Conservation (phyloP, 495 filamentous ascomycete genomes). For the Podospora comata region DNA sequence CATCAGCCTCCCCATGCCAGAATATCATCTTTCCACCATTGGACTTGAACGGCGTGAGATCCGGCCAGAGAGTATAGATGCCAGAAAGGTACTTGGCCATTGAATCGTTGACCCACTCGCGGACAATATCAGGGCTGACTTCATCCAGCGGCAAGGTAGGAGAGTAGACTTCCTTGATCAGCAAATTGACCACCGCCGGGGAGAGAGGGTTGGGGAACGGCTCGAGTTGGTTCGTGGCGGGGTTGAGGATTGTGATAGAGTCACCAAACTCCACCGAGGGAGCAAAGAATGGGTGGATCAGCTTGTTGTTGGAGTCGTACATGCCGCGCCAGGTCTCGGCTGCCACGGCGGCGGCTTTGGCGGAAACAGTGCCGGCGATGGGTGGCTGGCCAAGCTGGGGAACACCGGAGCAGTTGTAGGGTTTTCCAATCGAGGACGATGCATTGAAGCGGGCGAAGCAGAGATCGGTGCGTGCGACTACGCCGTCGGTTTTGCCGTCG, state of each 20-base stretch:
- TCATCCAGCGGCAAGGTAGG: slow-evolving; percentile 37
- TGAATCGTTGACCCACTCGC: slow-evolving; percentile 44
- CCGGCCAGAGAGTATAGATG: slow-evolving; percentile 49
- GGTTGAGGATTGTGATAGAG: slow-evolving; percentile 43
- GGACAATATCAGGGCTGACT: slow-evolving; percentile 50
- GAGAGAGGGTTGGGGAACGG: slow-evolving; percentile 28
- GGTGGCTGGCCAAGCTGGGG: slow-evolving; percentile 26
- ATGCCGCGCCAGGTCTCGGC: slow-evolving; percentile 44
- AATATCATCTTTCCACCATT: slow-evolving; percentile 52
- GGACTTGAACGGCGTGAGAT: slow-evolving; percentile 42
- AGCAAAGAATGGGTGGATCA: slow-evolving; percentile 49
- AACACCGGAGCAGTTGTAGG: slow-evolving; percentile 49
- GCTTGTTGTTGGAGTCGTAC: slow-evolving; percentile 41
- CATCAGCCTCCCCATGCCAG: slow-evolving; percentile 52
- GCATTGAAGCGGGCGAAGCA: slow-evolving; percentile 49
- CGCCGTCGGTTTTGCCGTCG: slow-evolving; percentile 52
- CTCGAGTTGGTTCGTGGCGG: slow-evolving; percentile 38
- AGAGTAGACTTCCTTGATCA: slow-evolving; percentile 37
- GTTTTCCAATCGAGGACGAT: slow-evolving; percentile 41
- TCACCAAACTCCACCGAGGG: slow-evolving; percentile 42
- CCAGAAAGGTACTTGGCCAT: slow-evolving; percentile 41
- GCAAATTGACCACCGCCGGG: slow-evolving; percentile 33
- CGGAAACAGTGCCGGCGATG: slow-evolving; percentile 46
- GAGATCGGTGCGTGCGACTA: slow-evolving; percentile 51
- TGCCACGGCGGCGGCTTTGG: slow-evolving; percentile 40